Conservation (phyloP, 192 early-diverging fungal genomes). For the Mortierella hygrophila region DNA sequence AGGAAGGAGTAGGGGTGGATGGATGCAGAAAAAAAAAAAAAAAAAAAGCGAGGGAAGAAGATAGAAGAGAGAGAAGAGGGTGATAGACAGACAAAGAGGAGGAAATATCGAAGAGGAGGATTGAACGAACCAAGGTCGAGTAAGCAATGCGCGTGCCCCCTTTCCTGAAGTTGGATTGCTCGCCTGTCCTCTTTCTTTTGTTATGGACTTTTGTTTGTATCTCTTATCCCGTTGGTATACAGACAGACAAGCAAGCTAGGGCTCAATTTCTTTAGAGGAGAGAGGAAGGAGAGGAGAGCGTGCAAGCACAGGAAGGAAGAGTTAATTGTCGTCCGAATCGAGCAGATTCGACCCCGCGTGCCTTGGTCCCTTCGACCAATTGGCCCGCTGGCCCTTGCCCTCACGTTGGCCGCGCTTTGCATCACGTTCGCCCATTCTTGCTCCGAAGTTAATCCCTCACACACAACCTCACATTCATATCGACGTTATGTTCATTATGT, state of each 20-base stretch:
- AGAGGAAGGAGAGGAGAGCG: background rate
- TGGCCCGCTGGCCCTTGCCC: slow-evolving; percentile 20
- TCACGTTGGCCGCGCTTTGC: slow-evolving; percentile 39
- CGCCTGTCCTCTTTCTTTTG: background rate
- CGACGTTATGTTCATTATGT: too few species aligned
- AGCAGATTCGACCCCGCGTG: slow-evolving; percentile 33
- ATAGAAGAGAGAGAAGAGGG: background rate
- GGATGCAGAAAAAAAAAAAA: background rate
- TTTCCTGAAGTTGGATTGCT: background rate
- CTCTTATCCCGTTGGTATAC: too few species aligned
- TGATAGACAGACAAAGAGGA: background rate
- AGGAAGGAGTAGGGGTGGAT: background rate
- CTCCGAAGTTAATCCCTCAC: background rate
- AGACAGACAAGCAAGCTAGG: background rate
- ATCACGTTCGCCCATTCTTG: slow-evolving; percentile 36
- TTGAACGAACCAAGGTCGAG: slow-evolving; percentile 4
- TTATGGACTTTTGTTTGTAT: background rate
- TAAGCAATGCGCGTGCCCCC: background rate
- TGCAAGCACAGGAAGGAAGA: too few species aligned
- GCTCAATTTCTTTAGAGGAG: background rate
- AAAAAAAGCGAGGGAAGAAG: background rate
- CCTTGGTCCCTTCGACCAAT: slow-evolving; percentile 33
- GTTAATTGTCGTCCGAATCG: slow-evolving; percentile 30
- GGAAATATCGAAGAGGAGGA: background rate
- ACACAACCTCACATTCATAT: background rate